These are phyloP conservation scores for Cicer cuneatum DNA, from an alignment of 306 rosid genomes.

Conservation along the genomic window DNA sequence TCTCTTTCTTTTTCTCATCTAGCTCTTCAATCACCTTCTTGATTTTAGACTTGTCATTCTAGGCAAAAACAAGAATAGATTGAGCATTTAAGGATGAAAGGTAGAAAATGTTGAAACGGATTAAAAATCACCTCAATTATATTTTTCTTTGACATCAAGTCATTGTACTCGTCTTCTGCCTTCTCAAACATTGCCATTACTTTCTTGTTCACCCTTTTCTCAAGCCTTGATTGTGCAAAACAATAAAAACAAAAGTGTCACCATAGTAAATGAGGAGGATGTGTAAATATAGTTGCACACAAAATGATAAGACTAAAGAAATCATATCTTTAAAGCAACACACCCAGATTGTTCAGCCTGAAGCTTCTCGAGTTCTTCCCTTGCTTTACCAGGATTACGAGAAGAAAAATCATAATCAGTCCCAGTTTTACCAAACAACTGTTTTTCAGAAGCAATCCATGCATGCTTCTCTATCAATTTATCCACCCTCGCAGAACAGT, in stretches of 20 bases:
- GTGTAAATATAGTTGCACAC: slow-evolving; percentile 14
- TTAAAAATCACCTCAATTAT: slow-evolving; percentile 80
- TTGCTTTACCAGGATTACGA: slow-evolving; percentile 72
- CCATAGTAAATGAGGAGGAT: slow-evolving; percentile 25
- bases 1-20: slow-evolving; percentile 98
- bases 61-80: slow-evolving; percentile 40
- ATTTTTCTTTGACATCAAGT: slow-evolving; percentile 89
- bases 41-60: slow-evolving; percentile 97
- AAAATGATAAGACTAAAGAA: slow-evolving; percentile 23
- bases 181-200: slow-evolving; percentile 99
- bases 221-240: slow-evolving; percentile 66
- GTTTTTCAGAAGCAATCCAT: slow-evolving; percentile 92
- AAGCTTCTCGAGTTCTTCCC: slow-evolving; percentile 72
- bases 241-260: slow-evolving; percentile 39
- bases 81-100: slow-evolving; percentile 47
- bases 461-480: slow-evolving; percentile 89
- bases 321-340: slow-evolving; percentile 44
- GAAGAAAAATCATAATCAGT: slow-evolving; percentile 91
- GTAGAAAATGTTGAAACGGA: slow-evolving; percentile 30
- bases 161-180: slow-evolving; percentile 99
- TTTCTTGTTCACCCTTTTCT: slow-evolving; percentile 98
- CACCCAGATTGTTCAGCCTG: slow-evolving; percentile 92
- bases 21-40: slow-evolving; percentile 96
- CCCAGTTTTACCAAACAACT: slow-evolving; percentile 82
- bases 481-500: slow-evolving; percentile 83